Evolutionary conservation across 2,329 filamentous ascomycete species (phyloP).

Genomic region (Pestalotiopsis sp.): DNA sequence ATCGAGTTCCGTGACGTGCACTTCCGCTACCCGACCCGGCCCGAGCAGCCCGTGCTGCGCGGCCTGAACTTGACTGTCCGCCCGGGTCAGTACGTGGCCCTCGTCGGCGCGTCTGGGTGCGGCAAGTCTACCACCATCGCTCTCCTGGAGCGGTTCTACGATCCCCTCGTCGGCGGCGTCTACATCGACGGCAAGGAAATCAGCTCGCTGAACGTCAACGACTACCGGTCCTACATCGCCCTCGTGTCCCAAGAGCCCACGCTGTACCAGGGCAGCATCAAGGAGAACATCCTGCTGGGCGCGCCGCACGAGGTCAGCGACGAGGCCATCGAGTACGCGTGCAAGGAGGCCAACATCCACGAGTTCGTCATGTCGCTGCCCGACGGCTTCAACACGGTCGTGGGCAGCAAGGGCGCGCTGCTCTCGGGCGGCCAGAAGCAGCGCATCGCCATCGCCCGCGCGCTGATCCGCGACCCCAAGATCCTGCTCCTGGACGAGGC

Average conservation of each 20-base stretch:
- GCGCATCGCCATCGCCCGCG: conserved; percentile 88
- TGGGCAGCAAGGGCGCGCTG: conserved; percentile 83
- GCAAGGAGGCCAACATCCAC: conserved; percentile 88
- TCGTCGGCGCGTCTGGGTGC: conserved; percentile 92
- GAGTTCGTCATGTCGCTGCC: conserved; percentile 86
- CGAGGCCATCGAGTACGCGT: conserved; percentile 72
- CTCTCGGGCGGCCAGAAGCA: conserved; percentile 93
- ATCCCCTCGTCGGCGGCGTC: conserved; percentile 77
- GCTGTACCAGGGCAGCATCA: conserved; percentile 88
- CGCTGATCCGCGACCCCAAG: conserved; percentile 86
- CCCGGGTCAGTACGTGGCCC: conserved; percentile 80
- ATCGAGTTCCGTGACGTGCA: conserved; percentile 92
- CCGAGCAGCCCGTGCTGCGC: conserved; percentile 87
- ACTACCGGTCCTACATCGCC: conserved; percentile 80
- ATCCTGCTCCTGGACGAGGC: conserved; percentile 84
- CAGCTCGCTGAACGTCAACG: conserved; percentile 75
- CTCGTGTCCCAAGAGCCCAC: conserved; percentile 95
- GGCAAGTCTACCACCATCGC: conserved; percentile 94
- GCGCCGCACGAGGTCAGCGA: conserved; percentile 69
- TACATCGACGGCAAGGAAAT: conserved; percentile 84
- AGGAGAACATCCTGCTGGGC: conserved; percentile 86
- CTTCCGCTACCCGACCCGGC: conserved; percentile 89
- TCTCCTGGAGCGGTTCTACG: conserved; percentile 91
- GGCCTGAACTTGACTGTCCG: conserved; percentile 75
- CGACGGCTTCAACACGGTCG: conserved; percentile 81